phyloP scores from a whole-genome alignment of 2,329 filamentous ascomycete species.

The Diaporthe velutina region DNA sequence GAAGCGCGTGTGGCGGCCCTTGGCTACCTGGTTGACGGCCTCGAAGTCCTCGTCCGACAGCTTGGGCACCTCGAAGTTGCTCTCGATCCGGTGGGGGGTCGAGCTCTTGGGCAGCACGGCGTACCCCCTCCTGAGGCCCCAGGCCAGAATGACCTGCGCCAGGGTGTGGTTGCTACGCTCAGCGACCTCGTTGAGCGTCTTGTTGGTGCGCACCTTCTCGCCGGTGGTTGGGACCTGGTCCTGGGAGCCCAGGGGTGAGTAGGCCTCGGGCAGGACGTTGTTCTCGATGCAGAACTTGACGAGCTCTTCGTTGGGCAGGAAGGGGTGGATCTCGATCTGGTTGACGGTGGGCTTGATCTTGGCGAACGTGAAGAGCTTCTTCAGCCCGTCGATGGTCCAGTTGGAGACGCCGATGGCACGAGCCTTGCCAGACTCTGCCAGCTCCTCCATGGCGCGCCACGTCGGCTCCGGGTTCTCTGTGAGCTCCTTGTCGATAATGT shows the following conservation, averaged over 20 bases:
- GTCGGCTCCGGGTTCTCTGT: slow-evolving; percentile 76
- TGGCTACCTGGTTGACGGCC: slow-evolving; percentile 73
- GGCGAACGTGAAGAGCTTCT: slow-evolving; percentile 62
- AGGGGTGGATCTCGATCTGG: slow-evolving; percentile 64
- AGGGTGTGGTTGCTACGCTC: slow-evolving; percentile 69
- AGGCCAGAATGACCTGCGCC: slow-evolving; percentile 73
- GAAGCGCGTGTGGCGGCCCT: slow-evolving; percentile 76
- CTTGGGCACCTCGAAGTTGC: slow-evolving; percentile 71
- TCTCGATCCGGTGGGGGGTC: slow-evolving; percentile 74
- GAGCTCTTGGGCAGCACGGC: slow-evolving; percentile 79
- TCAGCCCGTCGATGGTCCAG: slow-evolving; percentile 66
- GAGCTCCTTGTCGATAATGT: slow-evolving; percentile 67
- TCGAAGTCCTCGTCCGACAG: slow-evolving; percentile 69
- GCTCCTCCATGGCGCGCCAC: slow-evolving; percentile 72
- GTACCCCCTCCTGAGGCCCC: slow-evolving; percentile 76
- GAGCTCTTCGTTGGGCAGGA: slow-evolving; percentile 61
- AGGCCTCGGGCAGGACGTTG: slow-evolving; percentile 64
- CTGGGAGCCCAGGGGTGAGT: slow-evolving; percentile 70
- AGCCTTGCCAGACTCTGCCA: slow-evolving; percentile 66
- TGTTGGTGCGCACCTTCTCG: slow-evolving; percentile 73
- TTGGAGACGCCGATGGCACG: slow-evolving; percentile 72
- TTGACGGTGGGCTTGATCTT: slow-evolving; percentile 63
- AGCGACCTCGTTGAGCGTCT: slow-evolving; percentile 69
- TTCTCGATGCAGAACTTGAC: slow-evolving; percentile 66
- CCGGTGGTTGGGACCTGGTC: slow-evolving; percentile 78